Conservation (phyloP, 805 yeast species). For the Candida arabinofermentans region DNA sequence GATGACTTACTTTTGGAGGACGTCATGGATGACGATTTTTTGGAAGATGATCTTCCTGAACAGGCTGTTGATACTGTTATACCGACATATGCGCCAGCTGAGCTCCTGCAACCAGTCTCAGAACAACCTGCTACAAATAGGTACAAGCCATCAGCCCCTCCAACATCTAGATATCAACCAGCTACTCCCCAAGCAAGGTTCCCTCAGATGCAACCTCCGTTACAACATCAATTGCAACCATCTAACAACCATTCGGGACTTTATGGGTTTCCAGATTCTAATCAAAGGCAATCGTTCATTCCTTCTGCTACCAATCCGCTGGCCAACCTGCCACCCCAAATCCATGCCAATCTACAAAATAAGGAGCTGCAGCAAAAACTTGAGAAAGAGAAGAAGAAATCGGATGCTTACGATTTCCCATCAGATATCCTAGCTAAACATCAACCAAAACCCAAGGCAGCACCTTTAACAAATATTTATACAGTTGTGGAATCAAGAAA, state of each 20-base stretch:
- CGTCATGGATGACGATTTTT: constrained; percentile 36
- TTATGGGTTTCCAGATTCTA: constrained; percentile 1
- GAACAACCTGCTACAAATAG: neutral
- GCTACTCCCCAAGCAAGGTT: neutral
- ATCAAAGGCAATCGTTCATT: neutral
- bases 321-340: neutral
- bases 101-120: neutral
- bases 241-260: neutral
- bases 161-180: constrained; percentile 1
- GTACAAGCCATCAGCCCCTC: neutral
- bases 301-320: constrained; percentile 3
- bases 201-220: neutral
- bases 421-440: constrained; percentile 43
- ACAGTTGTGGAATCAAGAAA: constrained; percentile 23
- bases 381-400: constrained; percentile 49
- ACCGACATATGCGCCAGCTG: neutral
- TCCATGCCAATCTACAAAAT: constrained; percentile 3
- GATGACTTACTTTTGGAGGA: constrained; percentile 37
- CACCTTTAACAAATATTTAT: constrained; percentile 27
- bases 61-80: neutral
- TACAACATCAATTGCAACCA: constrained; percentile 1
- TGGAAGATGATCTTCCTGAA: constrained; percentile 23
- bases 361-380: constrained; percentile 27
- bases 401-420: constrained; percentile 81
- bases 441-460: constrained; percentile 36